A percentile compares a stretch with the other conserved stretches of the same genome.
Evolutionary conservation across 305 asterid species (phyloP).

Genomic region (Fraxinus greggii): DNA sequence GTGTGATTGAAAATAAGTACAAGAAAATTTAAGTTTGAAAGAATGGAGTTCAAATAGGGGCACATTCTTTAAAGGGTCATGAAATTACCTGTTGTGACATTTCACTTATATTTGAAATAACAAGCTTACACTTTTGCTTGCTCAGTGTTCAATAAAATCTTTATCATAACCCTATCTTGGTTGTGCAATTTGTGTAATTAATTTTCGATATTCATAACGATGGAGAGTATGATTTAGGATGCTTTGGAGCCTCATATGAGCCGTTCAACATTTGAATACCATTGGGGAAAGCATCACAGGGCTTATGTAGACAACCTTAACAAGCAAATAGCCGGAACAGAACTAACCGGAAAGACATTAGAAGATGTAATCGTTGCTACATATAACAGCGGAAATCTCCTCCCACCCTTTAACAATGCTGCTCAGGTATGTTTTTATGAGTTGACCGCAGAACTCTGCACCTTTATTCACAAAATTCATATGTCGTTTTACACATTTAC

Average conservation of each 20-base stretch:
- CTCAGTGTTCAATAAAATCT: background rate
- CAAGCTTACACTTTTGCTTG: background rate
- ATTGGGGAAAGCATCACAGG: slow-evolving; percentile 97
- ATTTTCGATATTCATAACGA: background rate
- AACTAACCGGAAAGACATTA: slow-evolving; percentile 58
- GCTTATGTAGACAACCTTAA: slow-evolving; percentile 88
- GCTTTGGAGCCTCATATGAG: slow-evolving; percentile 97
- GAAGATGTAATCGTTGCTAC: slow-evolving; percentile 64
- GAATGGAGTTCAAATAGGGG: background rate
- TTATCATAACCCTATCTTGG: background rate
- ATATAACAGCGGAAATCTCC: slow-evolving; percentile 79
- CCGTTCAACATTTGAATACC: slow-evolving; percentile 77
- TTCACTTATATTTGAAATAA: background rate
- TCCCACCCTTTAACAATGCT: slow-evolving; percentile 90
- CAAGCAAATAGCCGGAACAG: slow-evolving; percentile 87
- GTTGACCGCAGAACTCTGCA: background rate
- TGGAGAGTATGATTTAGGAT: slow-evolving; percentile 47
- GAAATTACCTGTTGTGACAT: background rate
- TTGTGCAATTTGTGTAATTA: background rate
- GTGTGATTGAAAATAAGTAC: background rate
- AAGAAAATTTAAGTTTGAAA: background rate
- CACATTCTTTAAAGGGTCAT: background rate
- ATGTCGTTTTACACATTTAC: background rate
- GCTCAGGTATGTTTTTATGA: slow-evolving; percentile 63
- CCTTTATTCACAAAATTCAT: background rate